Percentiles rank a stretch among this genome's conserved stretches.
These are phyloP conservation scores for Lactifluus subvellereus DNA, from an alignment of 768 basidiomycete species.

Conservation along the genomic window DNA sequence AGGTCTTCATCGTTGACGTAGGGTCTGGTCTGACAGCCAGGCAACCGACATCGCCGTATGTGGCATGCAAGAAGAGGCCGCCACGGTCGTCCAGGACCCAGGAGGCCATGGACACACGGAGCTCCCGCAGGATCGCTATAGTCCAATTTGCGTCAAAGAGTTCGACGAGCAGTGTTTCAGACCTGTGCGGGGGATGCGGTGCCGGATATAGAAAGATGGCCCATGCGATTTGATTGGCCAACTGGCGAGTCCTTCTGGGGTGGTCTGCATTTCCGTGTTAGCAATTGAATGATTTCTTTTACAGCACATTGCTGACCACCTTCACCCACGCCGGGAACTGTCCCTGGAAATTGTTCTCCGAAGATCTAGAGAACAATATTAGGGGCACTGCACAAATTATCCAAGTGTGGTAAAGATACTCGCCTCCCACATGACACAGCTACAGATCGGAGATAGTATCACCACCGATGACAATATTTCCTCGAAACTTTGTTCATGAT, in stretches of 20 bases:
- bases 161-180: conserved; percentile 14
- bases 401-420: neutral
- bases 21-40: conserved; percentile 1
- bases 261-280: neutral
- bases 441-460: conserved; percentile 8
- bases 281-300: neutral
- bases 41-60: conserved; percentile 15
- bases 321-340: conserved; percentile 10
- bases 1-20: conserved; percentile 5
- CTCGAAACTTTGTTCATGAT: conserved; percentile 7
- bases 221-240: conserved; percentile 10
- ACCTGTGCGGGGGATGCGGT: conserved; percentile 17
- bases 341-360: conserved; percentile 14
- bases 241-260: conserved; percentile 10
- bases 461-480: conserved; percentile 18
- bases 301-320: neutral
- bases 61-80: conserved; percentile 7
- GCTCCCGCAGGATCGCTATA: conserved; percentile 4
- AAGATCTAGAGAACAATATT: neutral
- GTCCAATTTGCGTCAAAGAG: conserved; percentile 11
- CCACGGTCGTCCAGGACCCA: conserved; percentile 12
- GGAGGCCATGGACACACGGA: conserved; percentile 14
- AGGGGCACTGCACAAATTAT: no score
- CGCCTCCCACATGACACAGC: conserved; percentile 15
- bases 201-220: conserved; percentile 13